Conservation (phyloP, 2,329 filamentous ascomycete species). For the Diaporthe eres region DNA sequence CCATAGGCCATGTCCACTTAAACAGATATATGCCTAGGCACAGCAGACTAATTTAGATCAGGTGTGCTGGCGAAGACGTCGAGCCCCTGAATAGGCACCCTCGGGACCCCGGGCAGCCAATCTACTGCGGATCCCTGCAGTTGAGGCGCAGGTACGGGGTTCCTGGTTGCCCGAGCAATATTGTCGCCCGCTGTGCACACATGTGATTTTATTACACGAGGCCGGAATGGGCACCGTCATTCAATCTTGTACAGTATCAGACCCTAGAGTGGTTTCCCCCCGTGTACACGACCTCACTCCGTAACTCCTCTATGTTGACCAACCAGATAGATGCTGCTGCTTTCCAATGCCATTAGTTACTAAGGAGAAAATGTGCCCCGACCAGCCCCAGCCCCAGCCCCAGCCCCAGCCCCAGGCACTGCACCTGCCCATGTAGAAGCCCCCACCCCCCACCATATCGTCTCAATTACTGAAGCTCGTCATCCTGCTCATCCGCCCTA, state of each 20-base stretch:
- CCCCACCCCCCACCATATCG: not conserved
- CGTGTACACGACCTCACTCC: conserved; percentile 24
- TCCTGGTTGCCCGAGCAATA: conserved; percentile 11
- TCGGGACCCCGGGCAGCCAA: conserved; percentile 5
- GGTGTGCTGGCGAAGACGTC: not conserved
- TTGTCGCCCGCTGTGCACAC: not conserved
- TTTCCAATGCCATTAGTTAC: conserved; percentile 32
- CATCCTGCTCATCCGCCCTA: conserved; percentile 41
- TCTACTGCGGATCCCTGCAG: conserved; percentile 21
- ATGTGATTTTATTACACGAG: conserved; percentile 26
- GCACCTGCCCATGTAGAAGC: not conserved
- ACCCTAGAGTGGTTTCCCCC: conserved; percentile 1
- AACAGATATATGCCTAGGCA: not conserved
- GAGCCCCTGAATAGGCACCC: conserved; percentile 28
- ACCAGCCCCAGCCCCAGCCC: not conserved
- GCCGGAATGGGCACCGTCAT: not conserved
- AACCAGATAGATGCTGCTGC: conserved; percentile 18
- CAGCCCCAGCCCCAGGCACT: not conserved
- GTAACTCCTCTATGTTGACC: conserved; percentile 27
- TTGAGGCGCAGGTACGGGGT: conserved; percentile 20
- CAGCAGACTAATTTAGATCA: conserved; percentile 3
- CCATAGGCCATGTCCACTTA: not conserved
- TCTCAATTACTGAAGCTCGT: conserved; percentile 36
- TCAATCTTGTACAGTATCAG: conserved; percentile 7
- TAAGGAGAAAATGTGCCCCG: conserved; percentile 9